phyloP scores from a whole-genome alignment of 371 early-diverging fungal genomes.

The Rhizomucor miehei region DNA sequence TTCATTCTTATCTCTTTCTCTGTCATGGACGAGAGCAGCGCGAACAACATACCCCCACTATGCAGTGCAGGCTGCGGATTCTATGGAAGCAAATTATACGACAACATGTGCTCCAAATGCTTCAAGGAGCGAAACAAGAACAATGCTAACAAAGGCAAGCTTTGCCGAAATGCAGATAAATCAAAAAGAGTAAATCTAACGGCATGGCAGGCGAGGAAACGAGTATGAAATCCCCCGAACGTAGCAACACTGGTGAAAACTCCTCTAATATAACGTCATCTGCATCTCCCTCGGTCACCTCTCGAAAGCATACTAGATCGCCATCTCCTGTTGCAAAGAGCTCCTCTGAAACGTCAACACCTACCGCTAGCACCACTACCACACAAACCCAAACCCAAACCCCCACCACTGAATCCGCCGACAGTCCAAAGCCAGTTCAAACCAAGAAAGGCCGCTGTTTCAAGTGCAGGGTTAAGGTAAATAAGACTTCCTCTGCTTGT shows the following conservation, averaged over 20 bases:
- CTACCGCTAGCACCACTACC: constrained; percentile 1
- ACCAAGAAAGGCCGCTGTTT: constrained; percentile 75
- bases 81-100: constrained; percentile 56
- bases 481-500: too few relatives aligned
- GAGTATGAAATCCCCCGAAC: too few relatives aligned
- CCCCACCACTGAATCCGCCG: background rate
- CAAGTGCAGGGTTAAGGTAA: constrained; percentile 69
- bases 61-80: constrained; percentile 69
- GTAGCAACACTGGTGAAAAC: too few relatives aligned
- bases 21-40: constrained; percentile 13
- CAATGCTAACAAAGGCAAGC: constrained; percentile 27
- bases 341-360: constrained; percentile 10
- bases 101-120: constrained; percentile 83
- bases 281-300: too few relatives aligned
- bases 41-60: constrained; percentile 40
- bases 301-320: constrained; percentile 1
- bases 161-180: background rate
- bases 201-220: too few relatives aligned
- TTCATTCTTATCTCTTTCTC: too few relatives aligned
- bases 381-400: constrained; percentile 6
- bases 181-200: too few relatives aligned
- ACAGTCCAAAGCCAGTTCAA: constrained; percentile 45
- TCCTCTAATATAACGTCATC: too few relatives aligned
- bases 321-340: background rate
- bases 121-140: constrained; percentile 50